Percentiles rank a stretch among this genome's conserved stretches.
Conservation (phyloP, 148 eudicot genomes). For the Camellia sinensis region DNA sequence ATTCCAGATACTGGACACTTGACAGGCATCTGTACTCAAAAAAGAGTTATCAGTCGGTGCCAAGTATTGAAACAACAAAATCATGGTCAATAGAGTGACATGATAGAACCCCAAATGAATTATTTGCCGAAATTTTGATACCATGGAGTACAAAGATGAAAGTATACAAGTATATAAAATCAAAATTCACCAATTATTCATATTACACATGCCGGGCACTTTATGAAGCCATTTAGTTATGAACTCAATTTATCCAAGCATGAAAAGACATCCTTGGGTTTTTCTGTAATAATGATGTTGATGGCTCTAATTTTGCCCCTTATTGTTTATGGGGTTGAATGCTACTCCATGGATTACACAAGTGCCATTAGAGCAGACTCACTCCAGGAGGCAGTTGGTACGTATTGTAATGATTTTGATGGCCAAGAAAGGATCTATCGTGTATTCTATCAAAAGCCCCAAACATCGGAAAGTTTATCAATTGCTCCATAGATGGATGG, state of each 20-base stretch:
- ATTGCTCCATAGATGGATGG: conserved; percentile 3
- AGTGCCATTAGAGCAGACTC: not conserved
- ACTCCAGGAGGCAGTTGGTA: not conserved
- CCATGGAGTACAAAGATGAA: not conserved
- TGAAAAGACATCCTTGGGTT: no score
- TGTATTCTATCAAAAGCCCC: not conserved
- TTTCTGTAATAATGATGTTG: no score
- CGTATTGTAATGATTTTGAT: not conserved
- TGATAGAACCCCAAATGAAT: not conserved
- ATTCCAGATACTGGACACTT: conserved; percentile 75
- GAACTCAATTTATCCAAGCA: not conserved
- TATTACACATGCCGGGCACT: not conserved
- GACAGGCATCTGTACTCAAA: conserved; percentile 60
- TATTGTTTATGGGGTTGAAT: no score
- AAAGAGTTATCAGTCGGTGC: not conserved
- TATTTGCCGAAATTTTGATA: not conserved
- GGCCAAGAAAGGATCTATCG: not conserved
- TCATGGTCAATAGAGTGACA: not conserved
- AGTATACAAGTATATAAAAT: not conserved
- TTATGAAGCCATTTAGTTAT: not conserved
- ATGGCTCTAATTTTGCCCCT: no score
- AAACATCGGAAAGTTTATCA: not conserved
- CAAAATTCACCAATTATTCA: not conserved
- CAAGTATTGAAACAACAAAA: not conserved
- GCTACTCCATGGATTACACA: no score